Conservation (phyloP, 345 rosid genomes). For the Ceriops tagal region DNA sequence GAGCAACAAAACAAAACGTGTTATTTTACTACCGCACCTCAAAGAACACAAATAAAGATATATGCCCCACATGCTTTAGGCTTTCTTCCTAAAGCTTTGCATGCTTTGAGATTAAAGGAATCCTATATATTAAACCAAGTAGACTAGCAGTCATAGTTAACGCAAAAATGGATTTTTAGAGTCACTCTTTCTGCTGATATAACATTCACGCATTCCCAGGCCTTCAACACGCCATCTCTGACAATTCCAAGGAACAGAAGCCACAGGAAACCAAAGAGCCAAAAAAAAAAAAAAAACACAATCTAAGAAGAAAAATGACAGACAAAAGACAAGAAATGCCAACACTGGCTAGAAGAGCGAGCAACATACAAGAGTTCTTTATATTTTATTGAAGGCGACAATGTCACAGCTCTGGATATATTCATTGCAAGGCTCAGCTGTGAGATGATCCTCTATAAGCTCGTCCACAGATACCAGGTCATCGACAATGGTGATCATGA, state of each 20-base stretch:
- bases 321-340: conserved; percentile 3
- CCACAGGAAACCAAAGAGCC: not conserved
- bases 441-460: conserved; percentile 72
- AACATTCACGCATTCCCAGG: not conserved
- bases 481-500: conserved; percentile 87
- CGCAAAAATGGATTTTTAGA: too few species aligned
- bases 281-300: not conserved
- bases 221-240: conserved; percentile 2
- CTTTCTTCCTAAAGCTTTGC: too few species aligned
- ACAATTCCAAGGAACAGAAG: conserved; percentile 6
- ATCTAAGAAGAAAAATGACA: not conserved
- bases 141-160: too few species aligned
- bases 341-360: conserved; percentile 1
- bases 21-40: too few species aligned
- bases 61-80: too few species aligned
- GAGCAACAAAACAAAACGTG: too few species aligned
- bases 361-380: conserved; percentile 11
- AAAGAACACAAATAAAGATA: too few species aligned
- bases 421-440: conserved; percentile 71
- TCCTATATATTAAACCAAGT: too few species aligned
- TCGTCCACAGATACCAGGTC: conserved; percentile 87
- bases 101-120: too few species aligned
- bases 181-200: not conserved
- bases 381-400: conserved; percentile 93
- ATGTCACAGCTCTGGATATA: conserved; percentile 90